Evolutionary conservation across 1,284 basidiomycete genomes (phyloP).

Genomic region (Mixia osmundae): DNA sequence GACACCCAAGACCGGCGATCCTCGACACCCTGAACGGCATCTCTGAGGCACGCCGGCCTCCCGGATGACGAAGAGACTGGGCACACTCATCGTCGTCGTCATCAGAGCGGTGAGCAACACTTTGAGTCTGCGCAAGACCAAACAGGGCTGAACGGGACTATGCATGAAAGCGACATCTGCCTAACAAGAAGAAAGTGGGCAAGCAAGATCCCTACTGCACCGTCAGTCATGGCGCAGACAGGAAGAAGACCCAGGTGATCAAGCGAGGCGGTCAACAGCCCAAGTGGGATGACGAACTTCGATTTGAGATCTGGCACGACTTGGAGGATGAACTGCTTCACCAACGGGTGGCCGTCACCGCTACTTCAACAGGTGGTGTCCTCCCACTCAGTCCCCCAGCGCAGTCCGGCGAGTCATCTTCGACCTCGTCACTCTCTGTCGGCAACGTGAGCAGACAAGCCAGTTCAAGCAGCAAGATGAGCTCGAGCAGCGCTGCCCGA

Average conservation of each 20-base stretch:
- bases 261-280: constrained; percentile 94
- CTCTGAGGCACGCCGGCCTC: too few species aligned
- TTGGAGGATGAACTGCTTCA: constrained; percentile 35
- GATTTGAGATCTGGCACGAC: constrained; percentile 73
- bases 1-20: too few species aligned
- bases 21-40: too few species aligned
- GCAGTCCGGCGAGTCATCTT: constrained; percentile 23
- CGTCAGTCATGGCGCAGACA: constrained; percentile 52
- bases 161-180: constrained; percentile 30
- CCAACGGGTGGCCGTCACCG: background rate
- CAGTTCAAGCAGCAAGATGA: constrained; percentile 2
- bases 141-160: constrained; percentile 11
- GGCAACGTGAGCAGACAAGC: too few species aligned
- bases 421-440: too few species aligned
- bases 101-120: constrained; percentile 61
- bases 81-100: constrained; percentile 83
- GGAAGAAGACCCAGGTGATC: constrained; percentile 63
- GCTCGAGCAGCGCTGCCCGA: constrained; percentile 9
- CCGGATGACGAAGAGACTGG: constrained; percentile 59
- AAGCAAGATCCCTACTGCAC: constrained; percentile 95
- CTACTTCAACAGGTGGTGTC: too few species aligned
- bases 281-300: constrained; percentile 94
- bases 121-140: constrained; percentile 12
- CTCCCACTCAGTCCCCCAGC: too few species aligned
- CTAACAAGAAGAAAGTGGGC: constrained; percentile 80